phyloP scores from a whole-genome alignment of 768 basidiomycete genomes.

The Leccinellum albellum region DNA sequence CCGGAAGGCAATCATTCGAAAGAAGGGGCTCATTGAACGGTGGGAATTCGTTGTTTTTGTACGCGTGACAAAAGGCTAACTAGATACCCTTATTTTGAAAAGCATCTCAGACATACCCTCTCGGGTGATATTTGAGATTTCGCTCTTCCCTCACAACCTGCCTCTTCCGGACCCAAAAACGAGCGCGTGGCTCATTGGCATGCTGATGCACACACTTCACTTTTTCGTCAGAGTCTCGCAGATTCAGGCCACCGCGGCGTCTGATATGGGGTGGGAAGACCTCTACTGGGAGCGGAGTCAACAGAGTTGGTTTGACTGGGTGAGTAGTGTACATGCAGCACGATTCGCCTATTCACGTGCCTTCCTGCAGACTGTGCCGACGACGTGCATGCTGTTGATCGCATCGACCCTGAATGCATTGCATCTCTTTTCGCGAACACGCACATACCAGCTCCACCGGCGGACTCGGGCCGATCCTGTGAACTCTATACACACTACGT shows the following conservation, averaged over 20 bases:
- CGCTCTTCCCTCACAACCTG: slow-evolving; percentile 77
- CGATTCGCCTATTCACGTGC: slow-evolving; percentile 8
- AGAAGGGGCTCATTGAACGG: slow-evolving; percentile 63
- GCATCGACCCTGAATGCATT: slow-evolving; percentile 57
- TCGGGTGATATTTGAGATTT: slow-evolving; percentile 70
- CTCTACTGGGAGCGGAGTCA: slow-evolving; percentile 66
- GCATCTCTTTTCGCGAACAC: slow-evolving; percentile 67
- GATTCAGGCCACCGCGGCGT: slow-evolving; percentile 52
- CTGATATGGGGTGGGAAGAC: slow-evolving; percentile 76
- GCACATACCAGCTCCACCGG: slow-evolving; percentile 64
- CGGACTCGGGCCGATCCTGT: slow-evolving; percentile 53
- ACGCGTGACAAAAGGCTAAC: slow-evolving; percentile 13
- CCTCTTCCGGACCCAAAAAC: slow-evolving; percentile 67
- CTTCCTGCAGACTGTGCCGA: slow-evolving; percentile 55
- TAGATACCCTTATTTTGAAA: neutral
- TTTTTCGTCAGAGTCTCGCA: slow-evolving; percentile 61
- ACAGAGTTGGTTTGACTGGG: slow-evolving; percentile 79
- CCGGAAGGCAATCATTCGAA: slow-evolving; percentile 54
- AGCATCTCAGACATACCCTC: slow-evolving; percentile 70
- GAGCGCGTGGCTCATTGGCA: slow-evolving; percentile 63
- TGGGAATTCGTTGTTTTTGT: slow-evolving; percentile 24
- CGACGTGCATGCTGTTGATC: slow-evolving; percentile 52
- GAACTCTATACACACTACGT: slow-evolving; percentile 65
- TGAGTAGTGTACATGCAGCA: slow-evolving; percentile 31
- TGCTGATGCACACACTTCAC: slow-evolving; percentile 62